These are phyloP conservation scores for Pythium rishiriense DNA, from an alignment of 352 stramenopile species.

Conservation along the genomic window DNA sequence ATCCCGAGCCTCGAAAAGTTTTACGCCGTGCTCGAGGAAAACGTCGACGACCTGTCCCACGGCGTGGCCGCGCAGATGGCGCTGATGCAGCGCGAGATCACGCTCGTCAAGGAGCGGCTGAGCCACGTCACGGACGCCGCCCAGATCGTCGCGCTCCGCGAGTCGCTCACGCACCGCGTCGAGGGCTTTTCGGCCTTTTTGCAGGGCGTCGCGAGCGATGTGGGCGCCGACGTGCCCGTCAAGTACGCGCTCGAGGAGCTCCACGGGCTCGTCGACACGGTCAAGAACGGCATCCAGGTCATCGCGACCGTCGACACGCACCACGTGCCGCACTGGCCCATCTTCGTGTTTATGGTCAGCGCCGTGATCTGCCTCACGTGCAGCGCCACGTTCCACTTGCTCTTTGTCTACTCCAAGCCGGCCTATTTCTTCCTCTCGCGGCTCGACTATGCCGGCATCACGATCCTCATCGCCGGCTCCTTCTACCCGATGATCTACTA, in stretches of 20 bases:
- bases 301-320: slow-evolving; percentile 67
- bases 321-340: slow-evolving; percentile 80
- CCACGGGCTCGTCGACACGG: slow-evolving; percentile 67
- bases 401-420: slow-evolving; percentile 79
- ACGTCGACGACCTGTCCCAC: slow-evolving; percentile 71
- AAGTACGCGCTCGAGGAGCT: slow-evolving; percentile 80
- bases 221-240: slow-evolving; percentile 73
- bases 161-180: slow-evolving; percentile 53
- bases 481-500: slow-evolving; percentile 90
- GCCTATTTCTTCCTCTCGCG: slow-evolving; percentile 78
- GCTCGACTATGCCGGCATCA: slow-evolving; percentile 86
- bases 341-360: slow-evolving; percentile 85
- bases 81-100: slow-evolving; percentile 62
- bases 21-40: slow-evolving; percentile 68
- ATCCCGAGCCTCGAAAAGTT: slow-evolving; percentile 82
- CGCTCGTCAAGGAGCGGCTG: slow-evolving; percentile 52
- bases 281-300: slow-evolving; percentile 79
- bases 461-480: slow-evolving; percentile 82
- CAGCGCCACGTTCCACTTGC: slow-evolving; percentile 81
- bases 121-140: slow-evolving; percentile 49
- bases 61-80: slow-evolving; percentile 67
- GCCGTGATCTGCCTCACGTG: slow-evolving; percentile 83
- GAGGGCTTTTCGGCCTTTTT: slow-evolving; percentile 73
- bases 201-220: slow-evolving; percentile 65
- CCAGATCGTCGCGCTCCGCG: slow-evolving; percentile 59